Evolutionary conservation across 306 rosid genomes (phyloP).

Genomic region (Begonia fuchsioides): DNA sequence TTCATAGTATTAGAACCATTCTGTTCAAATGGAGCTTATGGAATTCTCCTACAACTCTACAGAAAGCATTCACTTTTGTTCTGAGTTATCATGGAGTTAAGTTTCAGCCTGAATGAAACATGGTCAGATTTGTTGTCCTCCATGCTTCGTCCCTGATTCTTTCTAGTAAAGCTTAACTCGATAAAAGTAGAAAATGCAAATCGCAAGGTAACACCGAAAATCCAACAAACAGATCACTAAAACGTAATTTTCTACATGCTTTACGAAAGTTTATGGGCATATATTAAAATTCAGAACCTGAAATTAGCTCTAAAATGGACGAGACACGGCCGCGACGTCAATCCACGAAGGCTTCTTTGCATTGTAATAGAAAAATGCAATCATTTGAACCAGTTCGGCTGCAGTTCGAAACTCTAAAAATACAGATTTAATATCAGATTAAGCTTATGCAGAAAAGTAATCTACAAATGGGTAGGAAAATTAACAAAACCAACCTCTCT

Average conservation of each 20-base stretch:
- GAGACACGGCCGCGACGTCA: constrained; percentile 30
- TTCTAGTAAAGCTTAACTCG: too few relatives aligned
- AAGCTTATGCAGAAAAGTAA: constrained; percentile 4
- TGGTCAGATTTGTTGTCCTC: too few relatives aligned
- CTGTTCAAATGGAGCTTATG: too few relatives aligned
- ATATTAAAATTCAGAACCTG: neutral
- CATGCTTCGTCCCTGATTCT: too few relatives aligned
- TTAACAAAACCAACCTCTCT: constrained; percentile 53
- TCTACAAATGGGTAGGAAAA: neutral
- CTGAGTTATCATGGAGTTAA: too few relatives aligned
- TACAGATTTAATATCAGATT: constrained; percentile 1
- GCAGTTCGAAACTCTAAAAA: constrained; percentile 46
- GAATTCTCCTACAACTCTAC: too few relatives aligned
- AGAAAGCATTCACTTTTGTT: too few relatives aligned
- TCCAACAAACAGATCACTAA: too few relatives aligned
- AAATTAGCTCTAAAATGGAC: constrained; percentile 9
- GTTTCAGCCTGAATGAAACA: too few relatives aligned
- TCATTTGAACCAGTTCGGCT: constrained; percentile 79
- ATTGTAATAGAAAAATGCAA: constrained; percentile 85
- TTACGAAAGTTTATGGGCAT: neutral
- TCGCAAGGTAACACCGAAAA: neutral
- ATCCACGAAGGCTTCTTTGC: constrained; percentile 89
- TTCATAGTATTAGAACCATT: too few relatives aligned
- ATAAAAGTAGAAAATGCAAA: neutral
- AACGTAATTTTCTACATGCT: too few relatives aligned